A percentile compares a stretch with the other conserved stretches of the same genome.
Evolutionary conservation across 1,284 basidiomycete species (phyloP).

Genomic region (Ustilago trichophora): DNA sequence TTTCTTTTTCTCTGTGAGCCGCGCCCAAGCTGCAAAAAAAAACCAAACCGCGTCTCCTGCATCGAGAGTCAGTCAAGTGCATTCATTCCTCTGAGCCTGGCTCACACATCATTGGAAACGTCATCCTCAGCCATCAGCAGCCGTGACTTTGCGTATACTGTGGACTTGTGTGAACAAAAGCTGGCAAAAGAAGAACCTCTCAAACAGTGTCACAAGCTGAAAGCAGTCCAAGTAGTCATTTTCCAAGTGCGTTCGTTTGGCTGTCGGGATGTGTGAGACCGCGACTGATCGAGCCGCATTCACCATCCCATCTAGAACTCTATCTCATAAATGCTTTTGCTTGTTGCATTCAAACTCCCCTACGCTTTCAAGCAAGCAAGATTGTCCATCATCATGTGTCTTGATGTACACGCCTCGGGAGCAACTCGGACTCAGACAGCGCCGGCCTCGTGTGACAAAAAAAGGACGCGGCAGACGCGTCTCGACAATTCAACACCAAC

Average conservation of each 20-base stretch:
- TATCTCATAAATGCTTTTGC: too few relatives aligned
- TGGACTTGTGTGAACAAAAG: too few relatives aligned
- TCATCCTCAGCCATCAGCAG: too few relatives aligned
- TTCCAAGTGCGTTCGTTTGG: too few relatives aligned
- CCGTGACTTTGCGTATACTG: too few relatives aligned
- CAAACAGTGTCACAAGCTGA: neutral
- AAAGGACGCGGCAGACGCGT: constrained; percentile 17
- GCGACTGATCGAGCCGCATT: neutral
- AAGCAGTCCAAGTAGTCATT: too few relatives aligned
- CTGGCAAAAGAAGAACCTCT: too few relatives aligned
- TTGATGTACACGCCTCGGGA: constrained; percentile 7
- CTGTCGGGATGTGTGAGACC: too few relatives aligned
- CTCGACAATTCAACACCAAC: constrained; percentile 12
- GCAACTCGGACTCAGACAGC: too few relatives aligned
- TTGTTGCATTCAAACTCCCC: too few relatives aligned
- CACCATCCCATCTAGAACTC: neutral
- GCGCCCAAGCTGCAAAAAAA: constrained; percentile 6
- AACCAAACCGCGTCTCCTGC: constrained; percentile 5
- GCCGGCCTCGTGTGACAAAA: constrained; percentile 22
- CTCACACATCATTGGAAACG: neutral
- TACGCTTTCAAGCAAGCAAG: too few relatives aligned
- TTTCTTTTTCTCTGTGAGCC: neutral
- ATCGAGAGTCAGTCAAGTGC: neutral
- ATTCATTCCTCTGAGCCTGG: neutral
- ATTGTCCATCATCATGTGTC: too few relatives aligned